Percentiles rank a stretch among this genome's conserved stretches.
Evolutionary conservation across 2,329 filamentous ascomycete species (phyloP).

Genomic region (Cladorrhinum sp.): DNA sequence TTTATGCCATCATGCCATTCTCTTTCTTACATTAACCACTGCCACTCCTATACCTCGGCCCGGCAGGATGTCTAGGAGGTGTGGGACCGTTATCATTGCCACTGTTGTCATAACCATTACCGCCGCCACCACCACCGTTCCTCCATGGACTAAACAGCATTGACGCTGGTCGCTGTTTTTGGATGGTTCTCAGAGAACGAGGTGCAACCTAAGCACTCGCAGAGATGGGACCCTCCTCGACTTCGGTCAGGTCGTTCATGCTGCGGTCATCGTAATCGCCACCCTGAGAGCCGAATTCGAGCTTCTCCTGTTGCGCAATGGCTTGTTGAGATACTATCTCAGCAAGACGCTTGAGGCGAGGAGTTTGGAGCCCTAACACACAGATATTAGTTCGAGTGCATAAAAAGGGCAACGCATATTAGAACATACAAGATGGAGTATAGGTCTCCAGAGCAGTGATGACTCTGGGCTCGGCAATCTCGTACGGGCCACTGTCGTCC

Average conservation of each 20-base stretch:
- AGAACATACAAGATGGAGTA: slow-evolving; percentile 82
- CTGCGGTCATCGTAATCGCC: slow-evolving; percentile 39
- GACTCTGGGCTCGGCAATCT: slow-evolving; percentile 93
- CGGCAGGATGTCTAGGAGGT: slow-evolving; percentile 1
- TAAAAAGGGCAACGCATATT: not conserved
- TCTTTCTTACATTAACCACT: slow-evolving; percentile 4
- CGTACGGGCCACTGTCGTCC: slow-evolving; percentile 97
- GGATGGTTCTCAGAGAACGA: slow-evolving; percentile 16
- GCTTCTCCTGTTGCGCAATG: slow-evolving; percentile 89
- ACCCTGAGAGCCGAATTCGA: slow-evolving; percentile 57
- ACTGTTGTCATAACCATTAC: slow-evolving; percentile 1
- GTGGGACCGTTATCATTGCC: not conserved
- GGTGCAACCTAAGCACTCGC: slow-evolving; percentile 37
- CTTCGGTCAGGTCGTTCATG: slow-evolving; percentile 31
- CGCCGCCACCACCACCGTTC: slow-evolving; percentile 4
- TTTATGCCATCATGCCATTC: not conserved
- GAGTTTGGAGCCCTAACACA: slow-evolving; percentile 83
- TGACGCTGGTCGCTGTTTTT: slow-evolving; percentile 27
- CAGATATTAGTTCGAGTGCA: slow-evolving; percentile 19
- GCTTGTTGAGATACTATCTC: slow-evolving; percentile 97
- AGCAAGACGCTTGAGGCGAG: slow-evolving; percentile 89
- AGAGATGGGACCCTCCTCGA: slow-evolving; percentile 20
- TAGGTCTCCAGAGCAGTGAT: slow-evolving; percentile 98
- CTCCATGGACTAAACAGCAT: slow-evolving; percentile 27
- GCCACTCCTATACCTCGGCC: slow-evolving; percentile 15